Percentiles rank a stretch among this genome's conserved stretches.
phyloP scores from a whole-genome alignment of 2,329 filamentous ascomycete species.

The Elsinoe batatas region DNA sequence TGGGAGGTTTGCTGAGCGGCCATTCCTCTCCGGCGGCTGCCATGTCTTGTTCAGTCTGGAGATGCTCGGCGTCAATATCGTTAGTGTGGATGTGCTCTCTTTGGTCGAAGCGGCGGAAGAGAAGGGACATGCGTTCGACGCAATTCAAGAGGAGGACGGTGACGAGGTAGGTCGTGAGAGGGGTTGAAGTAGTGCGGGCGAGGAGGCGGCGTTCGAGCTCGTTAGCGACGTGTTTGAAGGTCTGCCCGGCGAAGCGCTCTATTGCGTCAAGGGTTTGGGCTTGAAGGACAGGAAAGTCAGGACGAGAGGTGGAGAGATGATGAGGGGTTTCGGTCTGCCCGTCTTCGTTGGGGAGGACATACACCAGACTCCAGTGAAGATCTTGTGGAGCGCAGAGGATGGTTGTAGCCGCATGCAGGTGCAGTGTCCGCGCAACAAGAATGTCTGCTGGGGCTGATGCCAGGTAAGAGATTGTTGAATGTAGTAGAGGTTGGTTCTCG shows the following conservation, averaged over 20 bases:
- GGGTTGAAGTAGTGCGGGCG: conserved; percentile 46
- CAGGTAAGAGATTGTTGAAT: background rate
- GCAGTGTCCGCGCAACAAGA: background rate
- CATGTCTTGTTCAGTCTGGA: background rate
- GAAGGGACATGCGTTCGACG: conserved; percentile 50
- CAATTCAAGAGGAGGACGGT: conserved; percentile 49
- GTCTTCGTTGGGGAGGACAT: conserved; percentile 29
- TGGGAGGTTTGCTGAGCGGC: conserved; percentile 45
- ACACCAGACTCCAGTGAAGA: conserved; percentile 40
- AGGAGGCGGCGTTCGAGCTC: conserved; percentile 51
- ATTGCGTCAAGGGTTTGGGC: conserved; percentile 46
- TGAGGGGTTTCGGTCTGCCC: conserved; percentile 28
- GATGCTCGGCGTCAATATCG: background rate
- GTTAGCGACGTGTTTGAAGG: conserved; percentile 48
- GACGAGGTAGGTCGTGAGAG: conserved; percentile 51
- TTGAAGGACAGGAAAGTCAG: conserved; percentile 38
- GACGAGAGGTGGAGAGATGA: background rate
- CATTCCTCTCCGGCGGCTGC: conserved; percentile 25
- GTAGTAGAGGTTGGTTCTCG: background rate
- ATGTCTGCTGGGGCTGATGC: background rate
- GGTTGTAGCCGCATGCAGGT: conserved; percentile 47
- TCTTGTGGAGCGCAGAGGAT: conserved; percentile 38
- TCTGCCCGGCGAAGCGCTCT: conserved; percentile 44
- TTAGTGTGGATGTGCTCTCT: background rate
- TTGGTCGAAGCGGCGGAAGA: conserved; percentile 32